Base-by-base conservation (phyloP, 768 basidiomycete species). In the Flagelloscypha sp. region DNA sequence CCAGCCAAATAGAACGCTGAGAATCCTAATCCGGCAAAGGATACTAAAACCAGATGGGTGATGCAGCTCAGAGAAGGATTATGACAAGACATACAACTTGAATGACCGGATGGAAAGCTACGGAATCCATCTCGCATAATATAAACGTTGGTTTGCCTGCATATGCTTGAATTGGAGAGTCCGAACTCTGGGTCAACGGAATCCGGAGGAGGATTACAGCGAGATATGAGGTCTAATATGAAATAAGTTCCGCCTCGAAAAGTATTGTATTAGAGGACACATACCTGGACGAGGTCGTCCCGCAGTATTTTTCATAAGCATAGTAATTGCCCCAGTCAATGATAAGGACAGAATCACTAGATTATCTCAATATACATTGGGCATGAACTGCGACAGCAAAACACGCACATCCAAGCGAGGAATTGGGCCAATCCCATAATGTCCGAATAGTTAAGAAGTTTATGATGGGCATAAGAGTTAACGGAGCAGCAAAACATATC, bases 1-100 rank as follows among this genome's bases (percentile, higher is more conserved):
- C 93, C 95, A 8, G 87, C 84, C 5, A 93, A 60, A 54, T 95
- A 98, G 44, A 86, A 80, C 2, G 83, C 65, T 25, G 97, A 65
- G 59, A 92, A 93, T 2, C 85, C 87, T 6, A 99, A 67, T 1
- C 94, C 94, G 5, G 90, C 87, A 53, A 94, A 97, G 0, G 92
- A 88, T 36, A 94, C 89, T 87, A 46, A 7, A 13, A 17, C 16
- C 5, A 27, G 8, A 29, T 35, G 31, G 7, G 20, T 36, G 30
- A n/a, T 23, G 31, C 18, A 41, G 27, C 38, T 31, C 19, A 38
- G 24, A 17, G 17, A 24, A 7, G 6, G 17, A 17, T 18, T n/a
- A 17, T 6, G 21, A 28, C 15, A 18, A n/a, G 10, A 61, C 82
- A 32, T 59, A 92, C 89, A 42, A 46, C 86, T 89, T 3, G 88